A percentile compares a stretch with the other conserved stretches of the same genome.
These are phyloP conservation scores for Knufia fluminis DNA, from an alignment of 2,329 filamentous ascomycete genomes.

Conservation along the genomic window DNA sequence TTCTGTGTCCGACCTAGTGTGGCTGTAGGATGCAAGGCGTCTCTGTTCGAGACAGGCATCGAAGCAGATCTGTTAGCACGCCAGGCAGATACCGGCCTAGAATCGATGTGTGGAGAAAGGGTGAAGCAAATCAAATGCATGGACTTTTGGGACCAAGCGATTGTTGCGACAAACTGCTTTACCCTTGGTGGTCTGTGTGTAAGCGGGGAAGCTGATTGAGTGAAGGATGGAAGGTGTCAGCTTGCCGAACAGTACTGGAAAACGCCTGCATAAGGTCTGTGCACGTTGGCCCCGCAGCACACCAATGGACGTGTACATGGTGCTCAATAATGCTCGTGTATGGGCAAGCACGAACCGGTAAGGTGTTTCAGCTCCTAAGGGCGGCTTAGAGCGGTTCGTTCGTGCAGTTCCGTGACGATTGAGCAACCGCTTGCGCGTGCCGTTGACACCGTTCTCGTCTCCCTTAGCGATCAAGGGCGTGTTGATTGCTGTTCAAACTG, in stretches of 20 bases:
- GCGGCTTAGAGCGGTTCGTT: neutral
- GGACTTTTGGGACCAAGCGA: neutral
- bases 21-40: conserved; percentile 5
- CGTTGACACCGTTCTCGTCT: neutral
- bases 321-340: conserved; percentile 6
- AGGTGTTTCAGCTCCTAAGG: conserved; percentile 6
- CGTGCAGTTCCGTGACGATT: neutral
- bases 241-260: neutral
- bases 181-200: neutral
- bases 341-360: conserved; percentile 3
- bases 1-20: neutral
- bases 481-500: too few species aligned
- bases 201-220: neutral
- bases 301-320: neutral
- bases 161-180: neutral
- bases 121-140: neutral
- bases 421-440: neutral
- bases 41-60: neutral
- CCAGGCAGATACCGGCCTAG: conserved; percentile 6
- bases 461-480: conserved; percentile 1
- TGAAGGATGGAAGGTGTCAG: neutral
- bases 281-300: neutral
- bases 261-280: neutral
- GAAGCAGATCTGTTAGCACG: neutral
- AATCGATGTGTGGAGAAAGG: neutral